Evolutionary conservation across 2,329 filamentous ascomycete species (phyloP).

Genomic region (Colletotrichum sp.): DNA sequence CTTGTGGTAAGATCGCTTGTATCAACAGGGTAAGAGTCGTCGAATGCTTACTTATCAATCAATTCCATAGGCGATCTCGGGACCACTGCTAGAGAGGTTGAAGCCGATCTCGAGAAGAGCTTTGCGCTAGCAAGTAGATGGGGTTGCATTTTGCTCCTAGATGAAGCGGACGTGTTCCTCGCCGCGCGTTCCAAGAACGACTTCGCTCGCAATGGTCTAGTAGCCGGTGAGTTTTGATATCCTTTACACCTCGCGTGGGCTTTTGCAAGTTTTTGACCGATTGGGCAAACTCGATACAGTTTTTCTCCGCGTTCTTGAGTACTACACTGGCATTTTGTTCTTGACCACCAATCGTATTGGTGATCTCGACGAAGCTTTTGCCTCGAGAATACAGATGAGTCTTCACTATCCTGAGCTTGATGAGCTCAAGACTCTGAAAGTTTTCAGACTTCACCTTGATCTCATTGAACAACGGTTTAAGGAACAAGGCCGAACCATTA

Average conservation of each 20-base stretch:
- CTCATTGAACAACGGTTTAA: background rate
- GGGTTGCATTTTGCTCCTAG: background rate
- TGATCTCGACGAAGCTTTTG: background rate
- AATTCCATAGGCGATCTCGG: no score
- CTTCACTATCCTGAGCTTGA: background rate
- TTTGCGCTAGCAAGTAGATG: background rate
- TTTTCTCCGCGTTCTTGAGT: background rate
- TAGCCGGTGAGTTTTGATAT: background rate
- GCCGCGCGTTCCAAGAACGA: background rate
- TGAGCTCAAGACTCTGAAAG: background rate
- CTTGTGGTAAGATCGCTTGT: no score
- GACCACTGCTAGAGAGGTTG: no score
- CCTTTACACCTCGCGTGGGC: no score
- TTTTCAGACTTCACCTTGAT: background rate
- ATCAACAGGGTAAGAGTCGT: no score
- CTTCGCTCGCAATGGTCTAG: background rate
- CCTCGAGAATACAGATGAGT: background rate
- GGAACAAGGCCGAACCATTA: background rate
- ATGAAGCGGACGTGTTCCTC: background rate
- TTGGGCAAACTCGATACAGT: no score
- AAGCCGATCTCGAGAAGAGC: background rate
- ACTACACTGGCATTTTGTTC: rapidly evolving
- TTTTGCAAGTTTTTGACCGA: no score
- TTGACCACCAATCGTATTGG: background rate
- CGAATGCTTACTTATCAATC: no score